Evolutionary conservation across 768 basidiomycete species (phyloP), one percentile per base, ranked within the genome.

Genomic region (Lentinula detonsa): DNA sequence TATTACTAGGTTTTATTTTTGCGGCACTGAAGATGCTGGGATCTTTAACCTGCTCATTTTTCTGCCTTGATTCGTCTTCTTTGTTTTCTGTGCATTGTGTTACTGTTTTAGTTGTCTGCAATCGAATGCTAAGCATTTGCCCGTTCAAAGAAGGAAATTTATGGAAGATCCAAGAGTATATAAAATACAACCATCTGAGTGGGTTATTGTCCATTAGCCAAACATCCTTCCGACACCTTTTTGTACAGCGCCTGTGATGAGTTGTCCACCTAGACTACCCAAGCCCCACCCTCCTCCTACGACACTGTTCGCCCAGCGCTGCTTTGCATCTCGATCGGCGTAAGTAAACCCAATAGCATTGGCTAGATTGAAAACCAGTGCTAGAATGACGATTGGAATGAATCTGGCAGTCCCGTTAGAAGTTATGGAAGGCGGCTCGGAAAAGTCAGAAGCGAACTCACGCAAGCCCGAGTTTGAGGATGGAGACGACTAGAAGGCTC

Each of bases 371-470:
- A 99, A 98, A 40, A 98, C 90, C 52, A 98, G 80, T 1, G 97
- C 97, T 39, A 99, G 86, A 43, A 88, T 73, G 58, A 98, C 95
- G 65, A 98, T 98, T 7, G 97, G 97, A 63, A 98, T 78, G 74
- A 95, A 98, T 8, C 95, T 97, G 69, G 11, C 45, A 48, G 42
- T 60, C n/a, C 28, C 7, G 60, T 59, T 23, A 61, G 31, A 52
- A 1, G 18, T 21, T 34, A 48, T 42, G 33, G 16, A 31, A 51
- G 43, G 49, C 43, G 16, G 56, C 51, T 68, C 57, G 63, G 54
- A 23, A 37, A 57, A 33, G 35, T 63, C 63, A 56, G 33, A 42
- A 34, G 33, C 4, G 33, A 4, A 82, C 91, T 67, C 65, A 96
- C 94, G 87, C 86, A 64, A 95, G 79, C 70, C 85, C 91, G 73